These are phyloP conservation scores for Linaria vulgaris DNA, from an alignment of 257 asterid genomes.

Conservation along the genomic window DNA sequence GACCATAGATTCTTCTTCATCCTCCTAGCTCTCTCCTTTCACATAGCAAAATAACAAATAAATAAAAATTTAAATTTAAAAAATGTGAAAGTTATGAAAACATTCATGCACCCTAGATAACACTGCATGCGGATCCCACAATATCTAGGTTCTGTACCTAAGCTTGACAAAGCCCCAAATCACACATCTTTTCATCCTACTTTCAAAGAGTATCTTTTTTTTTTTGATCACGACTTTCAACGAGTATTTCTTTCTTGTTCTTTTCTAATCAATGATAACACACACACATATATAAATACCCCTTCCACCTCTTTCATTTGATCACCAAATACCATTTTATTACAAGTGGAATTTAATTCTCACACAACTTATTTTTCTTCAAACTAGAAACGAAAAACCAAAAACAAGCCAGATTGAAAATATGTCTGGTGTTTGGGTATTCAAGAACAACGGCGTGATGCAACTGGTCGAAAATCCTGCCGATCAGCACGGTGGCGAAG, in stretches of 20 bases:
- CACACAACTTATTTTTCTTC: no score
- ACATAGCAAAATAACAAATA: not conserved
- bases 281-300: constrained; percentile 50
- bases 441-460: constrained; percentile 73
- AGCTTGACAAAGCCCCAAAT: constrained; percentile 39
- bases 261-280: constrained; percentile 20
- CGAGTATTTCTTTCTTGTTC: constrained; percentile 33
- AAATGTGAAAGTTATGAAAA: no score
- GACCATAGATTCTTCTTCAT: constrained; percentile 29
- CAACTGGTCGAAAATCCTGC: constrained; percentile 63
- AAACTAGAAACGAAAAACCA: no score
- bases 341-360: no score
- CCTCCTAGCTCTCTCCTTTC: constrained; percentile 1
- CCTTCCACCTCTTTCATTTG: constrained; percentile 22
- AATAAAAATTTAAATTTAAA: no score
- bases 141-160: constrained; percentile 51
- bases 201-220: constrained; percentile 24
- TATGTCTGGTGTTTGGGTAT: constrained; percentile 95
- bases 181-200: constrained; percentile 41
- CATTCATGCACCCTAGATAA: constrained; percentile 29
- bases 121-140: constrained; percentile 46
- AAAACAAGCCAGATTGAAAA: not conserved
- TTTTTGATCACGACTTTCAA: constrained; percentile 36
- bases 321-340: not conserved
- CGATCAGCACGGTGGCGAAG: constrained; percentile 29